These are phyloP conservation scores for Diaporthe eres DNA, from an alignment of 2,329 filamentous ascomycete species.

Conservation along the genomic window DNA sequence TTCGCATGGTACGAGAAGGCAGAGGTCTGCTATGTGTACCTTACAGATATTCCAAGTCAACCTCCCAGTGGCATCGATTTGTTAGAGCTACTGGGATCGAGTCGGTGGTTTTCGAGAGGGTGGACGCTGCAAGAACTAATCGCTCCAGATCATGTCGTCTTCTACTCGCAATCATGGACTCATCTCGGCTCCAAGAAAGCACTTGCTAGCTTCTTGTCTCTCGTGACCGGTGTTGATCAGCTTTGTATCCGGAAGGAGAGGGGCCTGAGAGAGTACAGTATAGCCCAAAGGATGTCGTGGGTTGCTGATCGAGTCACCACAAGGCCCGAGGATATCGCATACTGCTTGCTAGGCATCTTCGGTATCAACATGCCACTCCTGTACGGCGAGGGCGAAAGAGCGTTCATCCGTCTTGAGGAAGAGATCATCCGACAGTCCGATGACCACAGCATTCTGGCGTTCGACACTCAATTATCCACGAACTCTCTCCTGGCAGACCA, in stretches of 20 bases:
- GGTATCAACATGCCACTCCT: constrained; percentile 48
- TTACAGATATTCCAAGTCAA: constrained; percentile 48
- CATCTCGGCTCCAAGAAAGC: constrained; percentile 25
- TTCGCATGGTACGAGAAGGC: constrained; percentile 50
- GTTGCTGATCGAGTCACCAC: constrained; percentile 44
- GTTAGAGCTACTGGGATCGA: constrained; percentile 15
- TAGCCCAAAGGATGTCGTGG: constrained; percentile 48
- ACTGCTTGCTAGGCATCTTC: constrained; percentile 49
- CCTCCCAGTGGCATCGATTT: neutral
- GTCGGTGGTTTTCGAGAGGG: constrained; percentile 36
- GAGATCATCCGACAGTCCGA: constrained; percentile 43
- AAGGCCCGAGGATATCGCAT: constrained; percentile 47
- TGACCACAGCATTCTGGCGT: constrained; percentile 41
- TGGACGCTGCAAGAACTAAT: constrained; percentile 34
- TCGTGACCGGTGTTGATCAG: constrained; percentile 13
- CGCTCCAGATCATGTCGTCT: constrained; percentile 40
- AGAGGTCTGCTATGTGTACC: constrained; percentile 52
- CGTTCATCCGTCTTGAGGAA: constrained; percentile 47
- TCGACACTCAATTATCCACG: constrained; percentile 40
- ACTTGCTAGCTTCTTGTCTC: constrained; percentile 11
- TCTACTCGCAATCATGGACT: constrained; percentile 42
- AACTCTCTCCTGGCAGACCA: constrained; percentile 45
- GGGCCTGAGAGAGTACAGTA: constrained; percentile 22
- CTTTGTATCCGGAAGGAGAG: constrained; percentile 26
- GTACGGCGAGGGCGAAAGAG: constrained; percentile 48